Evolutionary conservation across 176 grass and related monocot species (phyloP), one percentile per base, ranked within the genome.

Genomic region (Paspalum vaginatum): DNA sequence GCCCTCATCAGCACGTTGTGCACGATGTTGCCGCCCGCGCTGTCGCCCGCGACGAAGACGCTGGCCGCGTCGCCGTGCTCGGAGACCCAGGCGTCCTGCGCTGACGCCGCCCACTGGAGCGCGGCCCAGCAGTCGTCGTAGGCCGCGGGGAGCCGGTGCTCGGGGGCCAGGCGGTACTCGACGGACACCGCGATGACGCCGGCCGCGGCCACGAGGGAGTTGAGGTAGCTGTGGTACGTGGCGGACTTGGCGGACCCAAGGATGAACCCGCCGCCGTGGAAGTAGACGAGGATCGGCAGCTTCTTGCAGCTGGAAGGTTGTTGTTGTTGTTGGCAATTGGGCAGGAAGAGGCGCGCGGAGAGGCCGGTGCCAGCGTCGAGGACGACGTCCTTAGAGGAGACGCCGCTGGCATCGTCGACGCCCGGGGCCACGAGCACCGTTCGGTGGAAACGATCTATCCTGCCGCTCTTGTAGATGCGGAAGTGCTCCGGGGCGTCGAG

Each of bases 11-110:
- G 73, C 58, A 89, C 41, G 21, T 94, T 38, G 81, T 97, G 91
- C 17, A 77, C 87, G 72, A 97, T 91, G 89, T 87, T 97, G 45
- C 58, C 94, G 11, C 91, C 89, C 0, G 94, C 84, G 83, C 91
- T 97, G 53, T 86, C 89, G 16, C 94, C 94, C 0, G 89, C 87
- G 7, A 91, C 7, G 47, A 93, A 97, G 18, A 94, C 18, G 61
- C 86, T 71, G 11, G 5, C 5, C 5, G 61, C 25, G 86, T 97
- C 87, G 12, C 82, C 89, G 77, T 91, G 82, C 52, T 62, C 16
- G 4, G 56, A 4, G 49, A 94, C 42, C 91, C 89, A 97, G 6
- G 2, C 59, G 70, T 97, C 91, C 14, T 26, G 57, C 24, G 74
- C 58, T 0, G 84, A 80, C 26, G 15, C 64, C 21, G 86, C 75